Evolutionary conservation across 2,329 filamentous ascomycete genomes (phyloP).

Genomic region (Didymella arachidicola): DNA sequence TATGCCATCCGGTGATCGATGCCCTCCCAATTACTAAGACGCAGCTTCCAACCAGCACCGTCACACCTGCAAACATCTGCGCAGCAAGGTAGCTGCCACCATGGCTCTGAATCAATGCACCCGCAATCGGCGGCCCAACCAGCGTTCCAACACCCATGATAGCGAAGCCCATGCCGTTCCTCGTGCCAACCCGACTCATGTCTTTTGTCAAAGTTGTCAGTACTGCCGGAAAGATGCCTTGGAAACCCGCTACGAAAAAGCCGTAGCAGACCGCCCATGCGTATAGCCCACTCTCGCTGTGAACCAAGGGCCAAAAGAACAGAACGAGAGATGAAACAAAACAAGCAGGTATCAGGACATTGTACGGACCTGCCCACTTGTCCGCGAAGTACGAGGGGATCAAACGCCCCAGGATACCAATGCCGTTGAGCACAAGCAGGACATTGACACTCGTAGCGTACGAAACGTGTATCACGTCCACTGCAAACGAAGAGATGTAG

Average conservation of each 20-base stretch:
- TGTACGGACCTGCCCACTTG: conserved; percentile 61
- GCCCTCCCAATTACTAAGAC: conserved; percentile 41
- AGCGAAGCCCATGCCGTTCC: conserved; percentile 59
- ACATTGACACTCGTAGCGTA: conserved; percentile 62
- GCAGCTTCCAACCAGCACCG: conserved; percentile 40
- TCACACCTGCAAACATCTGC: conserved; percentile 52
- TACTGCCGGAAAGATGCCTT: conserved; percentile 56
- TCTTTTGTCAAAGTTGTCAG: conserved; percentile 57
- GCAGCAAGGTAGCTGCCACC: conserved; percentile 55
- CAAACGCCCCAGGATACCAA: conserved; percentile 64
- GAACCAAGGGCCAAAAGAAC: conserved; percentile 65
- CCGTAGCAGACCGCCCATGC: conserved; percentile 57
- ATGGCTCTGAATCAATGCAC: conserved; percentile 53
- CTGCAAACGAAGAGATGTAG: conserved; percentile 54
- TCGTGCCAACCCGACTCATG: conserved; percentile 55
- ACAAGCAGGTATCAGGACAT: conserved; percentile 62
- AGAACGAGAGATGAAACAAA: conserved; percentile 58
- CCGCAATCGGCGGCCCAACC: conserved; percentile 58
- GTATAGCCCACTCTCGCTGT: conserved; percentile 49
- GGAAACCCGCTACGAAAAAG: conserved; percentile 54
- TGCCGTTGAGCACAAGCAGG: conserved; percentile 64
- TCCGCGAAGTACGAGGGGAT: conserved; percentile 64
- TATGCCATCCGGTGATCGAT: conserved; percentile 40
- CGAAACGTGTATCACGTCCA: conserved; percentile 56
- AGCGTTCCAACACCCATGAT: conserved; percentile 56